Conservation (phyloP, 164 flowering plant species). For the Stephania japonica region DNA sequence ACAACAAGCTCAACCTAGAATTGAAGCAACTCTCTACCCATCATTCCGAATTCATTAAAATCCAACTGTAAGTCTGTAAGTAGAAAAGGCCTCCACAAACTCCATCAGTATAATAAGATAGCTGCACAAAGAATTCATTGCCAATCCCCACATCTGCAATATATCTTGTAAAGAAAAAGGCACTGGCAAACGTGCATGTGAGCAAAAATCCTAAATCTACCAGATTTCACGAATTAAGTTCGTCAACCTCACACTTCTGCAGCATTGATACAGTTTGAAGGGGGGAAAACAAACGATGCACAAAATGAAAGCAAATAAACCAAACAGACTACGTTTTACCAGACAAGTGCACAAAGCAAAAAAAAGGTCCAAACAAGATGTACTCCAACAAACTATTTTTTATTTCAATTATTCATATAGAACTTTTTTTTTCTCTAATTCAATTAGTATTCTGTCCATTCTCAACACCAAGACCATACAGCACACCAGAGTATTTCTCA, state of each 20-base stretch:
- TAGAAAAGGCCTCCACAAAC: neutral
- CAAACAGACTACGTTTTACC: neutral
- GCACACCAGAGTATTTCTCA: slow-evolving; percentile 54
- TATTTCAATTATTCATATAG: slow-evolving; percentile 1
- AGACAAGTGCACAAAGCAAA: neutral
- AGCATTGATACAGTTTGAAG: neutral
- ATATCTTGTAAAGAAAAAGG: too few relatives aligned
- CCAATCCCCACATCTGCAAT: neutral
- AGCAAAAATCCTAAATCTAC: neutral
- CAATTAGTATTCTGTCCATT: slow-evolving; percentile 31
- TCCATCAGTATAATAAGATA: neutral
- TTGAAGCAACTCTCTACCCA: neutral
- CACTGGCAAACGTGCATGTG: neutral
- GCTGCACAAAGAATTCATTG: neutral
- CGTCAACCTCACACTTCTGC: neutral
- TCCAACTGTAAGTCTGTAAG: neutral
- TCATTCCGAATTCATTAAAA: neutral
- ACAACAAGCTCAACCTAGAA: neutral
- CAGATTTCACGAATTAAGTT: neutral
- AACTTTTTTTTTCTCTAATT: slow-evolving; percentile 8
- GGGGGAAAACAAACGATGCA: neutral
- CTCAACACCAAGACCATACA: slow-evolving; percentile 50
- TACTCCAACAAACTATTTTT: neutral
- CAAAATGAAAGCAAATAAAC: neutral
- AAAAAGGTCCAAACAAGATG: neutral